Evolutionary conservation across 495 filamentous ascomycete genomes (phyloP).

Genomic region (Pseudomonodictys pantanalensis): DNA sequence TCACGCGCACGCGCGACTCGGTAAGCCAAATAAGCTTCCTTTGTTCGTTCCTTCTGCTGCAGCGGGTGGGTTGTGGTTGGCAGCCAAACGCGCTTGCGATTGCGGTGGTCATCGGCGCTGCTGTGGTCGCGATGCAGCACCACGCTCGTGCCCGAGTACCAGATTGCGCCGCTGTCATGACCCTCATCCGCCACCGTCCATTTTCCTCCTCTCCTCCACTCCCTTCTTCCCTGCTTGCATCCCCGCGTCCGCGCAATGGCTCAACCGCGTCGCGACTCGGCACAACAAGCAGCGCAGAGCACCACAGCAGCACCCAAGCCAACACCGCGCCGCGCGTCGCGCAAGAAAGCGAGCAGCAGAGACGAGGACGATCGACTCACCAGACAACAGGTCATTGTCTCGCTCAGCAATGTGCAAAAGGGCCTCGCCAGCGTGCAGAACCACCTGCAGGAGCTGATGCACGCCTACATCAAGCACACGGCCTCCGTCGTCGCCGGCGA

Average conservation of each 20-base stretch:
- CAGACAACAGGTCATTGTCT: conserved; percentile 61
- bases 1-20: conserved; percentile 60
- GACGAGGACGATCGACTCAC: not conserved
- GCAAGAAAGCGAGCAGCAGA: not conserved
- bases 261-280: not conserved
- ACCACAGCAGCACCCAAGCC: not conserved
- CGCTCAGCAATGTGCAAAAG: conserved; percentile 68
- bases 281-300: not conserved
- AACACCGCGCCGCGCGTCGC: not conserved
- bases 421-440: conserved; percentile 52
- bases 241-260: conserved; percentile 1
- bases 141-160: not conserved
- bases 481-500: conserved; percentile 63
- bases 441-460: conserved; percentile 57
- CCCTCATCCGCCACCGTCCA: not conserved
- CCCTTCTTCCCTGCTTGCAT: not conserved
- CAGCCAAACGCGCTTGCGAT: too few relatives aligned
- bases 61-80: too few relatives aligned
- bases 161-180: too few relatives aligned
- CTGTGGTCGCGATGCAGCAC: not conserved
- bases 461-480: conserved; percentile 78
- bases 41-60: too few relatives aligned
- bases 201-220: not conserved
- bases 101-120: too few relatives aligned
- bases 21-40: conserved; percentile 53